Percentiles rank a stretch among this genome's conserved stretches.
Conservation (phyloP, 2,329 filamentous ascomycete species). For the Torrubiellomyces zombiae region DNA sequence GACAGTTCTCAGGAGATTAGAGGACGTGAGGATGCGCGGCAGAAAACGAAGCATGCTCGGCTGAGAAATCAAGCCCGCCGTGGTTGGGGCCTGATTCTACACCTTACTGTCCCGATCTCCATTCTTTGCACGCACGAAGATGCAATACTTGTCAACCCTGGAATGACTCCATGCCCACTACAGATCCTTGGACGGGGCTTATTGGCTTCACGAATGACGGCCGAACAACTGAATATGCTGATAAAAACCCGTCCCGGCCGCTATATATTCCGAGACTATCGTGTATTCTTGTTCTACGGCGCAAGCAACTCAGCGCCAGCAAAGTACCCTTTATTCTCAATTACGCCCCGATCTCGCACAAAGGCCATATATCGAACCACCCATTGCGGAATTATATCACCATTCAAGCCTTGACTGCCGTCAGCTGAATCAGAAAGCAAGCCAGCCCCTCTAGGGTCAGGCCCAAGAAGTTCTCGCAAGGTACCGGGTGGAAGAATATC, state of each 20-base stretch:
- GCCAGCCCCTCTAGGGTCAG: constrained; percentile 53
- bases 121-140: too few relatives aligned
- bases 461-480: constrained; percentile 65
- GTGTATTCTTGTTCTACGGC: constrained; percentile 1
- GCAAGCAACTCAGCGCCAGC: constrained; percentile 54
- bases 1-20: constrained; percentile 62
- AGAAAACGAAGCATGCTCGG: constrained; percentile 96
- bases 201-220: too few relatives aligned
- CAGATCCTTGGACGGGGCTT: too few relatives aligned
- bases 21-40: constrained; percentile 85
- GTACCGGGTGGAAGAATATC: constrained; percentile 81
- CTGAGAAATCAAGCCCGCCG: constrained; percentile 26
- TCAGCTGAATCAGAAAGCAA: constrained; percentile 48
- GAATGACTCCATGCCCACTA: too few relatives aligned
- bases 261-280: too few relatives aligned
- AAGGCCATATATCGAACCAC: constrained; percentile 96
- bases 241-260: too few relatives aligned
- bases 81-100: too few relatives aligned
- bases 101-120: too few relatives aligned
- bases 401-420: constrained; percentile 42
- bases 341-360: constrained; percentile 80
- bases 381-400: constrained; percentile 77
- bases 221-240: too few relatives aligned
- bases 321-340: constrained; percentile 98
- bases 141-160: too few relatives aligned